phyloP scores from a whole-genome alignment of 2,329 filamentous ascomycete species.

The Lecanicillium sp. region DNA sequence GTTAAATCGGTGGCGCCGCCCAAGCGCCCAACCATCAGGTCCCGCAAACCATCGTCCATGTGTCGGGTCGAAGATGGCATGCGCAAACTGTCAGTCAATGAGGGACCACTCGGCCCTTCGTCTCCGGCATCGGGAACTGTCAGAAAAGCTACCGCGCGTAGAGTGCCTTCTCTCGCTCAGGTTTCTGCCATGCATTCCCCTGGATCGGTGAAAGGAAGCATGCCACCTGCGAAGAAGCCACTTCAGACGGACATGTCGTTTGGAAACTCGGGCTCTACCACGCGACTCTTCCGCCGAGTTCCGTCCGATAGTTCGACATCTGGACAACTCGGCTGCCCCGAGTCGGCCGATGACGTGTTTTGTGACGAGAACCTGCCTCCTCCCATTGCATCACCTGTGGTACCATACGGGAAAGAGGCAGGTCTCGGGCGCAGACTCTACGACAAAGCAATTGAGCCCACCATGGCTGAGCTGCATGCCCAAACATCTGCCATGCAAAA shows the following conservation, averaged over 20 bases:
- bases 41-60: conserved; percentile 47
- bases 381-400: conserved; percentile 32
- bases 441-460: conserved; percentile 70
- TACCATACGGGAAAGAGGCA: conserved; percentile 69
- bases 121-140: conserved; percentile 48
- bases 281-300: conserved; percentile 83
- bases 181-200: conserved; percentile 22
- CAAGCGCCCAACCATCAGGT: conserved; percentile 43
- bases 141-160: conserved; percentile 48
- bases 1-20: conserved; percentile 61
- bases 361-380: conserved; percentile 59
- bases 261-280: conserved; percentile 86
- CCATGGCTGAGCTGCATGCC: conserved; percentile 79
- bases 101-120: conserved; percentile 47
- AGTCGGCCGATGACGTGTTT: conserved; percentile 32
- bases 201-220: conserved; percentile 33
- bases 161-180: conserved; percentile 35
- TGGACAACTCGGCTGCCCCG: conserved; percentile 26
- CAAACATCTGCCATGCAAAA: conserved; percentile 61
- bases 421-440: conserved; percentile 75
- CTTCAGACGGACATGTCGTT: conserved; percentile 86
- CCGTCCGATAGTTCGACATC: conserved; percentile 56
- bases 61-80: conserved; percentile 52
- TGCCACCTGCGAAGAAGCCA: conserved; percentile 57
- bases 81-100: conserved; percentile 52